phyloP scores from a whole-genome alignment of 169 alveolate genomes.

The Cryptosporidium canis region DNA sequence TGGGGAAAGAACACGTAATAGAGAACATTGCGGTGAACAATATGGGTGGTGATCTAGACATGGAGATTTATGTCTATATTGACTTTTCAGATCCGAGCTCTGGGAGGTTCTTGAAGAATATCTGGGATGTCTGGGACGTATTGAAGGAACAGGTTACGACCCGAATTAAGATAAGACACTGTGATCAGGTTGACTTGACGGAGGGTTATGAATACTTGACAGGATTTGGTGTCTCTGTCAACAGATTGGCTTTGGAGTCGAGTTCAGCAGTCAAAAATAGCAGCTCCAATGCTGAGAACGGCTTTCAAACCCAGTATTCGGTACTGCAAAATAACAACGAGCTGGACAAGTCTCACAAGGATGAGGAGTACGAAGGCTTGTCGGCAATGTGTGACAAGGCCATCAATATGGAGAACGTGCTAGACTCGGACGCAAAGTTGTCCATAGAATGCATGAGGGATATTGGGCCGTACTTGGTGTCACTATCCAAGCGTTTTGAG shows the following conservation, averaged over 20 bases:
- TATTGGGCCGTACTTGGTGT: constrained; percentile 22
- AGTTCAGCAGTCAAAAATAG: not conserved
- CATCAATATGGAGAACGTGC: constrained; percentile 59
- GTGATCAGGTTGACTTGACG: not conserved
- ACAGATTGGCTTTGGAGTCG: not conserved
- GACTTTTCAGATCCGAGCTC: constrained; percentile 44
- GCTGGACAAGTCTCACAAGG: not conserved
- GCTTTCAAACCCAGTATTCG: not conserved
- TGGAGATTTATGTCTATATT: constrained; percentile 6
- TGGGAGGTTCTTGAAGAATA: not conserved
- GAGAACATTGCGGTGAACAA: not conserved
- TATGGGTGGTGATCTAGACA: not conserved
- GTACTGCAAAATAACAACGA: not conserved
- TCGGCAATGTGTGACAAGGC: constrained; percentile 36
- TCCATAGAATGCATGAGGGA: constrained; percentile 42
- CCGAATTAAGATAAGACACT: constrained; percentile 34
- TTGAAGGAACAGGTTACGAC: not conserved
- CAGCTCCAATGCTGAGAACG: not conserved
- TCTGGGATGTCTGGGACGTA: constrained; percentile 8
- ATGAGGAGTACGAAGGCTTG: constrained; percentile 17
- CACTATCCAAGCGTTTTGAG: constrained; percentile 52
- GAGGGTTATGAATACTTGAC: constrained; percentile 18
- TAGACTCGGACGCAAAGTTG: constrained; percentile 15
- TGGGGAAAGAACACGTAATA: not conserved
- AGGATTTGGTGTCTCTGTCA: constrained; percentile 30